Conservation (phyloP, 495 filamentous ascomycete genomes). For the Astrothelium macrocarpum region DNA sequence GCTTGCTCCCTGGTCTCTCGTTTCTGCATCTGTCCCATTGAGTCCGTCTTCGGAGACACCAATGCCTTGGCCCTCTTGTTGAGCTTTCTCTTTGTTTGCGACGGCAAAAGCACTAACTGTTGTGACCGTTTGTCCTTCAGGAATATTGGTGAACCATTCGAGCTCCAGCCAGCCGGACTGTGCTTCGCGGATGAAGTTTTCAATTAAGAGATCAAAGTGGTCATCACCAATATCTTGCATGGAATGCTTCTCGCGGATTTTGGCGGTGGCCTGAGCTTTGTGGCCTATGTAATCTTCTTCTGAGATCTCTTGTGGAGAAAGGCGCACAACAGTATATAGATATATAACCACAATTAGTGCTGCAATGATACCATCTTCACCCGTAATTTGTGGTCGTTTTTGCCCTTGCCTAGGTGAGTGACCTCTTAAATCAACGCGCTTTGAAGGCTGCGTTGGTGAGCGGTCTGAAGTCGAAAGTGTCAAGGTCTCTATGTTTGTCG, state of each 20-base stretch:
- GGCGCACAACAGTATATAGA: slow-evolving; percentile 42
- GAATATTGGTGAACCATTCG: slow-evolving; percentile 29
- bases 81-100: slow-evolving; percentile 22
- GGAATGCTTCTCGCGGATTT: slow-evolving; percentile 4
- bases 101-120: slow-evolving; percentile 23
- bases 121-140: neutral
- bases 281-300: slow-evolving; percentile 34
- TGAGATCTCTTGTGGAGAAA: slow-evolving; percentile 32
- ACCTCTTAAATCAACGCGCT: neutral
- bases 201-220: slow-evolving; percentile 15
- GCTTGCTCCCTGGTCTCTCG: slow-evolving; percentile 19
- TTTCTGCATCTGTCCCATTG: slow-evolving; percentile 23
- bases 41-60: slow-evolving; percentile 12
- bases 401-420: neutral
- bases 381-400: neutral
- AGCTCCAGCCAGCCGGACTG: slow-evolving; percentile 27
- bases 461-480: neutral
- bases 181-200: slow-evolving; percentile 22
- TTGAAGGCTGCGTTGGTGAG: neutral
- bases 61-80: slow-evolving; percentile 28
- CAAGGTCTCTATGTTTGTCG: neutral
- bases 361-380: slow-evolving; percentile 32
- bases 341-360: slow-evolving; percentile 58
- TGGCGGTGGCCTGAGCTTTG: slow-evolving; percentile 34
- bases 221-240: slow-evolving; percentile 9